Conservation (phyloP, 2,329 filamentous ascomycete genomes). For the Phialophora macrospora region DNA sequence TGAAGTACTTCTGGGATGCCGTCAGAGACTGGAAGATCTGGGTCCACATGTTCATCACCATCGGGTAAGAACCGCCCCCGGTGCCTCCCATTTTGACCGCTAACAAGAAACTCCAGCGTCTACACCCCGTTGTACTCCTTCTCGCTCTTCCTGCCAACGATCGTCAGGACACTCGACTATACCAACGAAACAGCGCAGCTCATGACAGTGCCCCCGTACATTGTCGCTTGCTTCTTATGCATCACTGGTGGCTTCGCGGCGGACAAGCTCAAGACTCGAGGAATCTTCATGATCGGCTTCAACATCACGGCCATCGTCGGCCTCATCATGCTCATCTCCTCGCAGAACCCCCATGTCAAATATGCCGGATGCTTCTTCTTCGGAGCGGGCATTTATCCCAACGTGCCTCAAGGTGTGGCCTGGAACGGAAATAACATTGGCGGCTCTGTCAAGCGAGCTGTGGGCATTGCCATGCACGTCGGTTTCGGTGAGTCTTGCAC, state of each 20-base stretch:
- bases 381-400: conserved; percentile 85
- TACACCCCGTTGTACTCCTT: conserved; percentile 65
- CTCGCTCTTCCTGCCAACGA: conserved; percentile 62
- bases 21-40: conserved; percentile 59
- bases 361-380: conserved; percentile 86
- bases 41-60: conserved; percentile 42
- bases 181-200: conserved; percentile 64
- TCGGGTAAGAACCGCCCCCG: conserved; percentile 24
- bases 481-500: conserved; percentile 76
- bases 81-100: neutral
- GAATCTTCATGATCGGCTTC: conserved; percentile 71
- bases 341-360: conserved; percentile 65
- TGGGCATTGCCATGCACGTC: conserved; percentile 87
- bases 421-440: conserved; percentile 90
- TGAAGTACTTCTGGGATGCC: conserved; percentile 57
- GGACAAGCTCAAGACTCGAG: conserved; percentile 63
- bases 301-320: conserved; percentile 74
- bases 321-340: conserved; percentile 75
- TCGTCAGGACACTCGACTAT: conserved; percentile 63
- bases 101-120: conserved; percentile 44
- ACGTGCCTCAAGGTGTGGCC: conserved; percentile 82
- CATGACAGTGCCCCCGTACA: conserved; percentile 70
- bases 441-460: conserved; percentile 85
- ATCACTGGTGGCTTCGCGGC: conserved; percentile 63
- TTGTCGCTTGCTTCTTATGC: conserved; percentile 63